These are phyloP conservation scores for Cryphonectria japonica DNA, from an alignment of 2,329 filamentous ascomycete genomes.

Conservation along the genomic window DNA sequence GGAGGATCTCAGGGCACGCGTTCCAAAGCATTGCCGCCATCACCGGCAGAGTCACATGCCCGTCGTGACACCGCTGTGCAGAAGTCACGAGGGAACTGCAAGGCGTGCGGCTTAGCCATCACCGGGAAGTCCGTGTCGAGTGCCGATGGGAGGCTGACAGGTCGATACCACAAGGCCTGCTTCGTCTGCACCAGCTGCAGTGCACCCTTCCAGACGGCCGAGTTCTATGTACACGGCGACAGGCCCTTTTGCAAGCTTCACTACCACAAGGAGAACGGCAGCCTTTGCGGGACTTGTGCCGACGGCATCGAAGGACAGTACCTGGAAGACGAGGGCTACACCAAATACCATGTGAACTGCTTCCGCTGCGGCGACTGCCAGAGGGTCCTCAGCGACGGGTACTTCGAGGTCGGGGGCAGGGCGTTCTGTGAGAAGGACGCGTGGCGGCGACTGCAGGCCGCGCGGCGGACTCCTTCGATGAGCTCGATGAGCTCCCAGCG, in stretches of 20 bases:
- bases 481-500: conserved; percentile 29
- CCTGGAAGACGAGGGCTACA: conserved; percentile 75
- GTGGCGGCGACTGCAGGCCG: conserved; percentile 51
- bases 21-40: conserved; percentile 21
- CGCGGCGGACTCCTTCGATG: conserved; percentile 23
- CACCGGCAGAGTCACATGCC: conserved; percentile 25
- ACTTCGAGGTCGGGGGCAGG: conserved; percentile 82
- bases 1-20: conserved; percentile 14
- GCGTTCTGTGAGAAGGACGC: conserved; percentile 90
- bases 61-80: conserved; percentile 43
- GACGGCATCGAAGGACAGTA: conserved; percentile 92
- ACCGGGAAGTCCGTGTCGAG: conserved; percentile 92
- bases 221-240: conserved; percentile 91
- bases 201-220: conserved; percentile 79
- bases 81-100: conserved; percentile 73
- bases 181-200: conserved; percentile 89
- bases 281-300: conserved; percentile 78
- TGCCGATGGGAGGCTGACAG: conserved; percentile 87
- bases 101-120: conserved; percentile 78
- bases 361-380: conserved; percentile 84
- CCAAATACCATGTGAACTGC: conserved; percentile 87
- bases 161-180: conserved; percentile 92
- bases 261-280: conserved; percentile 90
- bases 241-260: conserved; percentile 88
- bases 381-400: conserved; percentile 75